Conservation (phyloP, 305 asterid species). For the Fraxinus sp. region DNA sequence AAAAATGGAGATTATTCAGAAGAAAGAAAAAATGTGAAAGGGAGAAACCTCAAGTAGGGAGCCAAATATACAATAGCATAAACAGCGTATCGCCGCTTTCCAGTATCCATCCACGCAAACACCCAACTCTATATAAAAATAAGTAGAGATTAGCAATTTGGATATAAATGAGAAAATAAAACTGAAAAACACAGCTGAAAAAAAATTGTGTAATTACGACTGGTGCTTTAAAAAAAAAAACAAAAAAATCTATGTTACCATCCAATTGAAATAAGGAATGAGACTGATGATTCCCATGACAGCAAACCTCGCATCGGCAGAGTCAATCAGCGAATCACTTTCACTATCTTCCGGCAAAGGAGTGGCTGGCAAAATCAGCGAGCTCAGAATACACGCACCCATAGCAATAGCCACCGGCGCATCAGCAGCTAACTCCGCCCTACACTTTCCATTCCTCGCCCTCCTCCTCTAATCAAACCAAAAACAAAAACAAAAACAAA, state of each 20-base stretch:
- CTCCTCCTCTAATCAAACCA: conserved; percentile 40
- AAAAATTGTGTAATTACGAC: background rate
- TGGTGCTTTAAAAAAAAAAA: background rate
- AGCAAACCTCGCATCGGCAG: conserved; percentile 82
- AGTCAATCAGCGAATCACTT: conserved; percentile 68
- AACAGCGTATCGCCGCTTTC: conserved; percentile 72
- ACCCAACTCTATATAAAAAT: conserved; percentile 73
- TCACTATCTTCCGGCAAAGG: conserved; percentile 63
- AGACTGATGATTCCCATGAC: conserved; percentile 93
- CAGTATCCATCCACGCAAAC: conserved; percentile 96
- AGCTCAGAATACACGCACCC: conserved; percentile 80
- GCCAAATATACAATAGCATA: conserved; percentile 89
- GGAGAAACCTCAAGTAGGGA: conserved; percentile 80
- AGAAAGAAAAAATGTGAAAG: background rate
- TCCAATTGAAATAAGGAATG: conserved; percentile 97
- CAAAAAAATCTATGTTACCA: conserved; percentile 43
- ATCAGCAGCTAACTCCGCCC: conserved; percentile 74
- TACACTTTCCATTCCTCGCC: conserved; percentile 55
- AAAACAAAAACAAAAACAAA: background rate
- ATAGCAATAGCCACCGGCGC: conserved; percentile 78
- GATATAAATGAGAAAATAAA: background rate
- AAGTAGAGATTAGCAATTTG: background rate
- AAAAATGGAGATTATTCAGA: background rate
- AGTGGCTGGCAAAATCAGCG: conserved; percentile 60
- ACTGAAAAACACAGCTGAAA: background rate